Percentiles rank a stretch among this genome's conserved stretches.
Evolutionary conservation across 352 stramenopile genomes (phyloP).

Genomic region (Phytophthora melonis): DNA sequence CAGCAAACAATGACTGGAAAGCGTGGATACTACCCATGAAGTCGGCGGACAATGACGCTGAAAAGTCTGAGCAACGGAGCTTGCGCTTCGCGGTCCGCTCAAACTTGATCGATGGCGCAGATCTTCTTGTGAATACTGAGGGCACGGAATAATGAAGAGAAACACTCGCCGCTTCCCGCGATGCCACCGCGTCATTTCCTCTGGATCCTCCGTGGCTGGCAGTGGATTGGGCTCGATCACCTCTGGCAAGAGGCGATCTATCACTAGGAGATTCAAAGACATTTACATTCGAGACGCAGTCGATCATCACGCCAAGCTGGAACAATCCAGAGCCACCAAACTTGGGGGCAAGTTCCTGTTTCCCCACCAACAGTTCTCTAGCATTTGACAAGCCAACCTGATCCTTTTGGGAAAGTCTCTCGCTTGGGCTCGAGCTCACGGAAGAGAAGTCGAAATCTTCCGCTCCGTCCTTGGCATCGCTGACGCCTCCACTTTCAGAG

Average conservation of each 20-base stretch:
- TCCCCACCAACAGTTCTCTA: not conserved
- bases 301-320: slow-evolving; percentile 41
- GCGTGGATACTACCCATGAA: slow-evolving; percentile 37
- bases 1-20: slow-evolving; percentile 37
- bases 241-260: not conserved
- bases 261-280: not conserved
- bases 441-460: slow-evolving; percentile 22
- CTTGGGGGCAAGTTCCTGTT: not conserved
- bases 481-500: slow-evolving; percentile 2
- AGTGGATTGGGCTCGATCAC: not conserved
- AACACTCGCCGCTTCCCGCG: slow-evolving; percentile 11
- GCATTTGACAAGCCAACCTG: too few relatives aligned
- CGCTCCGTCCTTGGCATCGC: slow-evolving; percentile 3
- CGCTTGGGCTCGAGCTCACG: slow-evolving; percentile 6
- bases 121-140: slow-evolving; percentile 29
- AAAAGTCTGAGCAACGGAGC: slow-evolving; percentile 15
- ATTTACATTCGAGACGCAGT: slow-evolving; percentile 8
- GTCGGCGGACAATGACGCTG: slow-evolving; percentile 13
- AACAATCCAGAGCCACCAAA: slow-evolving; percentile 11
- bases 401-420: not conserved
- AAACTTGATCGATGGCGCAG: slow-evolving; percentile 13
- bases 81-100: slow-evolving; percentile 44
- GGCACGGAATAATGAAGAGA: slow-evolving; percentile 39
- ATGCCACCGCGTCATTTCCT: not conserved
- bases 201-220: not conserved